These are phyloP conservation scores for Bipolaris cookei DNA, from an alignment of 2,329 filamentous ascomycete genomes.

Conservation along the genomic window DNA sequence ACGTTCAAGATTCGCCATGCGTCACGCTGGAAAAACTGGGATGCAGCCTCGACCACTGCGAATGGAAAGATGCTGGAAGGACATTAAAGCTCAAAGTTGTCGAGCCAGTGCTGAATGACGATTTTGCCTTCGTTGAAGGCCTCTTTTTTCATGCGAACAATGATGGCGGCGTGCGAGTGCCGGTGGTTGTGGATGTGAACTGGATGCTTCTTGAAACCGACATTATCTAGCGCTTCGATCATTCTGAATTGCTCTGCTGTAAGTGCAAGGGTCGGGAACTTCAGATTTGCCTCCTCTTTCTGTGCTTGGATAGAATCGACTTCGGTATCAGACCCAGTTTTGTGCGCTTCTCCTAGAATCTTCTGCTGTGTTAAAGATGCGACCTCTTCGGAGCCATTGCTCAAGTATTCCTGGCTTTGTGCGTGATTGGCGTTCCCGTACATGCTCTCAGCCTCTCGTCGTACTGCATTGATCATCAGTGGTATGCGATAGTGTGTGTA, in stretches of 20 bases:
- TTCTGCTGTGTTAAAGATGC: slow-evolving; percentile 29
- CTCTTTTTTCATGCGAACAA: slow-evolving; percentile 72
- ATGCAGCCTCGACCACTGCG: background rate
- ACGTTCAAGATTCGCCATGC: slow-evolving; percentile 10
- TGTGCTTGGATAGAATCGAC: slow-evolving; percentile 39
- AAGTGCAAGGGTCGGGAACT: slow-evolving; percentile 76
- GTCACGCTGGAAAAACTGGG: slow-evolving; percentile 18
- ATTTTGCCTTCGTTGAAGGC: slow-evolving; percentile 76
- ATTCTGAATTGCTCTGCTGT: slow-evolving; percentile 83
- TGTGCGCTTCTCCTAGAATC: slow-evolving; percentile 17
- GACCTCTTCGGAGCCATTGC: slow-evolving; percentile 57
- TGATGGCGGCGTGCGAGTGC: slow-evolving; percentile 89
- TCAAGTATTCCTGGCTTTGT: slow-evolving; percentile 74
- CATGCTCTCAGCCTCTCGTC: slow-evolving; percentile 75
- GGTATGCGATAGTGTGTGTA: slow-evolving; percentile 76
- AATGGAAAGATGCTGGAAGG: background rate
- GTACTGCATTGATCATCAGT: slow-evolving; percentile 71
- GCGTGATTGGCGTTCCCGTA: slow-evolving; percentile 75
- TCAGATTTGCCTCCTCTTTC: slow-evolving; percentile 45
- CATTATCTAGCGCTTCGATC: slow-evolving; percentile 74
- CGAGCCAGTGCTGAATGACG: slow-evolving; percentile 81
- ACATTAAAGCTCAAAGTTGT: slow-evolving; percentile 65
- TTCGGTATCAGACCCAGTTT: slow-evolving; percentile 25
- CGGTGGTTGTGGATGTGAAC: slow-evolving; percentile 76
- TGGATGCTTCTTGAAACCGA: slow-evolving; percentile 65